Evolutionary conservation across 805 yeast genomes (phyloP).

Genomic region (Grigorovia yakushimaensis): DNA sequence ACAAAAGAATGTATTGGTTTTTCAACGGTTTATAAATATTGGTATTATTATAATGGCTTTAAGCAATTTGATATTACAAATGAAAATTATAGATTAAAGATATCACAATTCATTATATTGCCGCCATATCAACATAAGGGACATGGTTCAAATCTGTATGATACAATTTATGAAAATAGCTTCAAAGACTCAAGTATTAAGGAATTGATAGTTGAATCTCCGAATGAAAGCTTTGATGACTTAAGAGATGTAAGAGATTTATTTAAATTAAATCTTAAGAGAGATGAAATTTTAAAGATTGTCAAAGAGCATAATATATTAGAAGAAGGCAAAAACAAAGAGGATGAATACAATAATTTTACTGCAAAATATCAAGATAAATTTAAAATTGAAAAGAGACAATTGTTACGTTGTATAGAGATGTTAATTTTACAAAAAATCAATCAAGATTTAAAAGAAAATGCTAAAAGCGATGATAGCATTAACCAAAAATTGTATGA

Average conservation of each 20-base stretch:
- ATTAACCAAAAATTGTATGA: conserved; percentile 28
- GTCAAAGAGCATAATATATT: conserved; percentile 27
- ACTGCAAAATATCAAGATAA: conserved; percentile 28
- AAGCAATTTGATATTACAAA: conserved; percentile 22
- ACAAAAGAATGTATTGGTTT: conserved; percentile 58
- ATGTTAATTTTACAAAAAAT: conserved; percentile 46
- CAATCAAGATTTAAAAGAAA: conserved; percentile 19
- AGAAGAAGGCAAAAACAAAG: conserved; percentile 16
- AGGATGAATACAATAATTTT: conserved; percentile 29
- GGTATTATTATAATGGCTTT: conserved; percentile 53
- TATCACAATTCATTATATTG: conserved; percentile 76
- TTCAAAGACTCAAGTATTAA: conserved; percentile 38
- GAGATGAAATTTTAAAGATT: conserved; percentile 15
- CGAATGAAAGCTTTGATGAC: conserved; percentile 86
- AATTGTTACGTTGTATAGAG: conserved; percentile 67
- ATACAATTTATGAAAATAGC: conserved; percentile 47
- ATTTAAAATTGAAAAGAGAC: conserved; percentile 65
- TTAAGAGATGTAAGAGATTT: conserved; percentile 78
- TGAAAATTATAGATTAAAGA: conserved; percentile 46
- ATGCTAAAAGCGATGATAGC: not conserved
- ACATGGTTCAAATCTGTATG: conserved; percentile 63
- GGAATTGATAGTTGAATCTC: conserved; percentile 89
- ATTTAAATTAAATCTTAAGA: conserved; percentile 29
- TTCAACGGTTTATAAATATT: conserved; percentile 74
- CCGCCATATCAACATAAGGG: conserved; percentile 75